Conservation (phyloP, 768 basidiomycete genomes). For the Boletus rufocinnamomeus region DNA sequence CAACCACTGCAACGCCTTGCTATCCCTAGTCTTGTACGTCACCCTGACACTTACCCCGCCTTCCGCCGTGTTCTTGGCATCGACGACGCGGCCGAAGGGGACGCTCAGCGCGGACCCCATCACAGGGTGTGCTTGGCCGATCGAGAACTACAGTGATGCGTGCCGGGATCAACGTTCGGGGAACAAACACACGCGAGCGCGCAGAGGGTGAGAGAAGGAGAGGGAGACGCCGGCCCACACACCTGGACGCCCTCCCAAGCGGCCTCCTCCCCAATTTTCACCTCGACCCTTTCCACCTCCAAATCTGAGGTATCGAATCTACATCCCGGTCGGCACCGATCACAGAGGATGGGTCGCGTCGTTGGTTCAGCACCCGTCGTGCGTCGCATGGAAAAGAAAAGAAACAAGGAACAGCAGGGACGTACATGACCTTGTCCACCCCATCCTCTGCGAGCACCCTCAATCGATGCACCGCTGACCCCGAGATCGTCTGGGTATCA, state of each 20-base stretch:
- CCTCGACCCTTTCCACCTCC: conserved; percentile 52
- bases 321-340: neutral
- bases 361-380: neutral
- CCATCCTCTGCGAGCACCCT: conserved; percentile 48
- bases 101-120: conserved; percentile 78
- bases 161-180: neutral
- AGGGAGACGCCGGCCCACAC: conserved; percentile 22
- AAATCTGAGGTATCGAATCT: conserved; percentile 80
- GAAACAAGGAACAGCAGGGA: neutral
- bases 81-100: conserved; percentile 45
- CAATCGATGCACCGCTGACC: conserved; percentile 66
- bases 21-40: conserved; percentile 70
- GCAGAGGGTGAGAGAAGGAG: neutral
- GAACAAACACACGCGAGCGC: neutral
- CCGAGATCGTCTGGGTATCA: conserved; percentile 54
- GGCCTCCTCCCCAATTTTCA: conserved; percentile 44
- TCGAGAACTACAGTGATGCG: conserved; percentile 43
- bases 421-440: conserved; percentile 63
- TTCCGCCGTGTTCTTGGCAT: conserved; percentile 9
- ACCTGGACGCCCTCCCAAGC: conserved; percentile 48
- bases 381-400: neutral
- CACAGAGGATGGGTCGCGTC: neutral
- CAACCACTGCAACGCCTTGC: conserved; percentile 87
- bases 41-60: conserved; percentile 51
- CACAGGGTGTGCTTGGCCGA: conserved; percentile 59